A percentile compares a stretch with the other conserved stretches of the same genome.
Evolutionary conservation across 495 filamentous ascomycete species (phyloP).

Genomic region (Talaromyces thailandensis): DNA sequence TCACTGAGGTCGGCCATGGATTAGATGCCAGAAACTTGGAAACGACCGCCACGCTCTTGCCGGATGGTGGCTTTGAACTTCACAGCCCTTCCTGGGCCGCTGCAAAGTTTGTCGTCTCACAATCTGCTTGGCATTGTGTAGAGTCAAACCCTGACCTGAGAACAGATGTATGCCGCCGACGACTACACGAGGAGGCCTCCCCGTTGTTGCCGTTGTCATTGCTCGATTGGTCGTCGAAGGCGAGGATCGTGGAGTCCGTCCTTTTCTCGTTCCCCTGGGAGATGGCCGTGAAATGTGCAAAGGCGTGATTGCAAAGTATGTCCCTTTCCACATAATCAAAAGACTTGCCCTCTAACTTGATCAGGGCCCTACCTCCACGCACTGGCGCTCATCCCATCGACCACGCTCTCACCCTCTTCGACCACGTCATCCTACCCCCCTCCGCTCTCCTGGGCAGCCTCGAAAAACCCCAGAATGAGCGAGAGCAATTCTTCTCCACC

Average conservation of each 20-base stretch:
- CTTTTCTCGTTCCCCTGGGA: slow-evolving; percentile 20
- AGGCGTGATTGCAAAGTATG: slow-evolving; percentile 8
- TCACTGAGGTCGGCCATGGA: slow-evolving; percentile 24
- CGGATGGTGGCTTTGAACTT: slow-evolving; percentile 22
- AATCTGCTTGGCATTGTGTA: not conserved
- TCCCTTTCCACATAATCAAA: not conserved
- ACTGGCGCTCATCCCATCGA: slow-evolving; percentile 20
- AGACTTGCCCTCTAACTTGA: not conserved
- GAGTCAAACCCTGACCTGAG: not conserved
- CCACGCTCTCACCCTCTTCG: slow-evolving; percentile 23
- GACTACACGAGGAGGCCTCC: slow-evolving; percentile 15
- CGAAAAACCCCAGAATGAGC: slow-evolving; percentile 9
- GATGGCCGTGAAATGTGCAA: slow-evolving; percentile 17
- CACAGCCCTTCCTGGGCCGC: slow-evolving; percentile 19
- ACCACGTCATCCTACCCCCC: slow-evolving; percentile 16
- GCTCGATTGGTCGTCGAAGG: slow-evolving; percentile 17
- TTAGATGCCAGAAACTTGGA: slow-evolving; percentile 24
- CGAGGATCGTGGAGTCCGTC: slow-evolving; percentile 18
- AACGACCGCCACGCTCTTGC: slow-evolving; percentile 20
- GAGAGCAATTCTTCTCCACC: slow-evolving; percentile 15
- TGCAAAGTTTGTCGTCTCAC: slow-evolving; percentile 13
- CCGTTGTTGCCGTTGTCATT: slow-evolving; percentile 20
- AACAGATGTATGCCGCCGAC: slow-evolving; percentile 25
- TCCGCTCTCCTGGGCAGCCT: slow-evolving; percentile 18
- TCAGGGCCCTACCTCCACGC: slow-evolving; percentile 14